Percentiles rank a stretch among this genome's conserved stretches.
Conservation (phyloP, 2,329 filamentous ascomycete genomes). For the Lasiodiplodia sp. region DNA sequence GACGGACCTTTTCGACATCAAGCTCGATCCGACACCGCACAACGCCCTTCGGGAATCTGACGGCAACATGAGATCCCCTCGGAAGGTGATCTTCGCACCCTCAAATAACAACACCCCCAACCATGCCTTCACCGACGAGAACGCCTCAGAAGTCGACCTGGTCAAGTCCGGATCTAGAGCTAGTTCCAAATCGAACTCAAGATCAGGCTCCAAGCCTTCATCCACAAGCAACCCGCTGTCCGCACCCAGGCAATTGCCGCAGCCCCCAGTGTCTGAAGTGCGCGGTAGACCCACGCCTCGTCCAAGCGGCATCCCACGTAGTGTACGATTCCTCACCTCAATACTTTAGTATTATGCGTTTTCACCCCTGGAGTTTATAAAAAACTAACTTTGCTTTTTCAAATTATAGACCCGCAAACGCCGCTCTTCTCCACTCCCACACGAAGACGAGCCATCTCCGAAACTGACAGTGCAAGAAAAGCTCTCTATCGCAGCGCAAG, state of each 20-base stretch:
- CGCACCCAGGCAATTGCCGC: neutral
- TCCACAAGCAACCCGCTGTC: slow-evolving; percentile 32
- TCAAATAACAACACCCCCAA: slow-evolving; percentile 35
- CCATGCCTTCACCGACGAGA: slow-evolving; percentile 46
- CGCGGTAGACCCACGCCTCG: slow-evolving; percentile 9
- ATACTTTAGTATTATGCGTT: neutral
- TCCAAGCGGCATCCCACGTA: slow-evolving; percentile 26
- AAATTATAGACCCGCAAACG: slow-evolving; percentile 45
- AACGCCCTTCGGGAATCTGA: slow-evolving; percentile 45
- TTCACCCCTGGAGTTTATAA: neutral
- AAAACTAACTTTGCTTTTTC: slow-evolving; percentile 8
- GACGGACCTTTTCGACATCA: slow-evolving; percentile 45
- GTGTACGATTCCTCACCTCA: slow-evolving; percentile 22
- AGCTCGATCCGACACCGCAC: slow-evolving; percentile 40
- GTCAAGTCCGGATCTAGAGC: slow-evolving; percentile 32
- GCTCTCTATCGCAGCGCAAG: slow-evolving; percentile 52
- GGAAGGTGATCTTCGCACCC: slow-evolving; percentile 49
- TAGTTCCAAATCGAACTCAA: slow-evolving; percentile 4
- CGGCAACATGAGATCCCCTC: slow-evolving; percentile 45
- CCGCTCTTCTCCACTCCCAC: slow-evolving; percentile 46
- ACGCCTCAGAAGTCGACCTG: slow-evolving; percentile 41
- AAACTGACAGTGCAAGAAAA: slow-evolving; percentile 57
- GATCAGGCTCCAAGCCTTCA: slow-evolving; percentile 34
- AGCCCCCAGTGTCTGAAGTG: neutral
- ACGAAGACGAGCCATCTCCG: slow-evolving; percentile 47